Conservation (phyloP, 441 rosid genomes). For the Pelargonium cotyledonis region DNA sequence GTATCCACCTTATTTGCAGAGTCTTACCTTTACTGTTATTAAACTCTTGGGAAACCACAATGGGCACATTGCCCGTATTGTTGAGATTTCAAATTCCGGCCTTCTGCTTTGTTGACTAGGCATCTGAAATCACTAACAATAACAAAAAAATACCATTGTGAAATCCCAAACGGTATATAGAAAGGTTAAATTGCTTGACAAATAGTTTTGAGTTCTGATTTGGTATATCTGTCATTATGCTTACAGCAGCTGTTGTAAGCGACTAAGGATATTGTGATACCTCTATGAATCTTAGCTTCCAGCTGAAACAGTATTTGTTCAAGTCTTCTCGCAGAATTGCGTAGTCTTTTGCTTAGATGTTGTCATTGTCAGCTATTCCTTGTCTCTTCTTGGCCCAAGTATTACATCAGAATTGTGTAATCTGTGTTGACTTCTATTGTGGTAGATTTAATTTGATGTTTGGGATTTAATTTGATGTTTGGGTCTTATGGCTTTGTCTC, state of each 20-base stretch:
- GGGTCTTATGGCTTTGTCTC: constrained; percentile 16
- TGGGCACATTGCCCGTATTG: too few relatives aligned
- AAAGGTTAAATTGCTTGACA: neutral
- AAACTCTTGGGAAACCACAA: too few relatives aligned
- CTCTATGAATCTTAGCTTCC: neutral
- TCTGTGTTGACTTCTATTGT: constrained; percentile 1
- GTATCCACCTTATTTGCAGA: too few relatives aligned
- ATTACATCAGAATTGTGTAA: neutral
- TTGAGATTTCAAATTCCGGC: too few relatives aligned
- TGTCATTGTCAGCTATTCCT: neutral
- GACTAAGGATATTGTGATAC: neutral
- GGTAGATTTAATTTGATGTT: constrained; percentile 8
- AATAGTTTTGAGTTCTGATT: neutral
- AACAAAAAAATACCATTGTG: neutral
- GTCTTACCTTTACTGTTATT: too few relatives aligned
- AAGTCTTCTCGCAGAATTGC: too few relatives aligned
- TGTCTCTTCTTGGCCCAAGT: neutral
- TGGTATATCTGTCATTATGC: neutral
- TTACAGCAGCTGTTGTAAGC: neutral
- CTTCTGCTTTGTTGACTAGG: too few relatives aligned
- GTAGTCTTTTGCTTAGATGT: neutral
- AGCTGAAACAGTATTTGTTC: neutral
- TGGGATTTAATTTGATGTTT: constrained; percentile 13
- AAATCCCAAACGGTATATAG: neutral
- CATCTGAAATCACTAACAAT: too few relatives aligned